Base-by-base conservation (phyloP, 805 yeast genomes). In the Saturnispora saitoi region DNA sequence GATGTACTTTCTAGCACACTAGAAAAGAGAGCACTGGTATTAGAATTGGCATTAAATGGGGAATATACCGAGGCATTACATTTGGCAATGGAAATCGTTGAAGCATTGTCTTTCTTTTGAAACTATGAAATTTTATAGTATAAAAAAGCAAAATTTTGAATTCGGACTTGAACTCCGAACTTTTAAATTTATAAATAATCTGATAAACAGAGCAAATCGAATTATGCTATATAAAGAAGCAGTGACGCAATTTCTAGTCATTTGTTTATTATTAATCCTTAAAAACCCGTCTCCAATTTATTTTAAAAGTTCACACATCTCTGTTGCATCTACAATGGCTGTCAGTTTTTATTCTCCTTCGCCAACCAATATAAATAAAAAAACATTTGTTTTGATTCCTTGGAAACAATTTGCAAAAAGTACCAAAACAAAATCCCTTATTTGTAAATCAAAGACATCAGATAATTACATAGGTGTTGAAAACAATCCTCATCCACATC, bases 381-480 rank as follows among this genome's bases (percentile, higher is more conserved):
- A 22, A 29, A 37, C 41, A 2, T 37, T 37, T 20, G 15, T 22
- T 6, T 37, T 20, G 15, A 22, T 37, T 20, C 50, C 48, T 31
- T 59, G 61, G 60, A 47, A 51, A 20, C 42, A 48, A 15, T 51
- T 59, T 34, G 59, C 60, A 14, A 56, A 58, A 6, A 52, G 54
- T 8, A 44, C 48, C n/a, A 48, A 55, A 19, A 54, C 58, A 4
- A 62, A 59, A 45, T 62, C 64, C 7, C 46, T 57, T 28, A 55
- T 59, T n/a, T 60, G 55, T 49, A 9, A 22, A 20, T 22, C 41
- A 15, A 41, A 29, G 34, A 17, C 15, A 14, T 32, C 19, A 3
- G 26, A 22, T 2, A 15, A 48, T 30, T 54, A 58, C 36, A 50
- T 55, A 24, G 48, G 49, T 45, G 28, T 51, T 10, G 54, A 53